Conservation (phyloP, 139 green algal species). For the Chlamydomonas sp. region DNA sequence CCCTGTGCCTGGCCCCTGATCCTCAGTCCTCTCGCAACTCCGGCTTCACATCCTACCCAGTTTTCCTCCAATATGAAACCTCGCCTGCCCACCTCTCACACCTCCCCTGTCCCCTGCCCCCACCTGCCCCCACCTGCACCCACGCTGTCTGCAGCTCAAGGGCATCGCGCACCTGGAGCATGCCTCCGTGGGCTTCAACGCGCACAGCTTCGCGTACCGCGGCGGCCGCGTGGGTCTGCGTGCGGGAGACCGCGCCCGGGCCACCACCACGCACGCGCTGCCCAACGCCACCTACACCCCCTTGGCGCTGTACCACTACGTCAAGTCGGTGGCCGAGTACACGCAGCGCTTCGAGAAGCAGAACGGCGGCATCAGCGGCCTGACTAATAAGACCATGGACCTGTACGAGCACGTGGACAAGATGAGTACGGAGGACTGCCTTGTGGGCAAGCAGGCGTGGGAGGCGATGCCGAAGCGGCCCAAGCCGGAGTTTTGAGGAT, state of each 20-base stretch:
- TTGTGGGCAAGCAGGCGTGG: too few species aligned
- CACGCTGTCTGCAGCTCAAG: background rate
- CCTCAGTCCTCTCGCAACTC: too few species aligned
- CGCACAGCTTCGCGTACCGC: background rate
- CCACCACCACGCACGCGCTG: background rate
- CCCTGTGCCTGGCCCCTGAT: too few species aligned
- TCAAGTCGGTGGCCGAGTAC: background rate
- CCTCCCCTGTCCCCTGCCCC: too few species aligned
- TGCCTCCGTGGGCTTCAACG: background rate
- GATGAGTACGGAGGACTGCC: too few species aligned
- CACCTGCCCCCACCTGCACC: too few species aligned
- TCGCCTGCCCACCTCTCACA: too few species aligned
- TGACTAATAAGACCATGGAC: background rate
- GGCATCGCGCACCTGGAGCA: background rate
- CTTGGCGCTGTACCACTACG: background rate
- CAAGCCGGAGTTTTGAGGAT: too few species aligned
- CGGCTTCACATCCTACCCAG: too few species aligned
- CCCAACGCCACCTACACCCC: background rate
- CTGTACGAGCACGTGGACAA: background rate
- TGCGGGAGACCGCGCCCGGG: background rate
- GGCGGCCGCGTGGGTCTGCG: background rate
- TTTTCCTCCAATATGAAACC: too few species aligned
- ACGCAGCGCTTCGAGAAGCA: background rate
- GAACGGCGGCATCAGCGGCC: background rate
- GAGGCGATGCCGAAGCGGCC: too few species aligned